Evolutionary conservation across 257 asterid genomes (phyloP), one percentile per base, ranked within the genome.

Genomic region (Solanum raphanifolium): DNA sequence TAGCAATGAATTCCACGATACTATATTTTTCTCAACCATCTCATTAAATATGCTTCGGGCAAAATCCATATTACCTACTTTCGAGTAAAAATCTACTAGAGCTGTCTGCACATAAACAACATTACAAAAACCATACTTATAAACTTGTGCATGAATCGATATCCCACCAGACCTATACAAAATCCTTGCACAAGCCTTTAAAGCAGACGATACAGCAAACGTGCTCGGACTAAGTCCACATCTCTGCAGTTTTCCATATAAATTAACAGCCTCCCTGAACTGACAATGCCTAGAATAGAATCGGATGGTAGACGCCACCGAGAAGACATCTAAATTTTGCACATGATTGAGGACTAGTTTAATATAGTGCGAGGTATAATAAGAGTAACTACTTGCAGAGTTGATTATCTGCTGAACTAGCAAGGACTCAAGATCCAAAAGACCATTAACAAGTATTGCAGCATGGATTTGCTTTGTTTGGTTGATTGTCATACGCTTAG

Each of bases 1-100:
- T 9, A 97, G 83, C 87, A 97, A 76, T 41, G 97, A 94, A 90
- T 95, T 97, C 99, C 99, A 97, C 4, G 98, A 90, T 7, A 96
- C 98, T 46, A 96, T 91, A 84, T 94, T 95, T 88, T 87, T 94
- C 39, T 52, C 95, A 12, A 60, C 69, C 90, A 95, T 95, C 89
- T 91, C 95, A 89, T 91, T 94, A 46, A 96, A 95, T 90, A 93
- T 91, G 89, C 87, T 91, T 13, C 92, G 98, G 0, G 98, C 96
- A 73, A 89, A 87, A 38, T 32, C 93, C 96, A 93, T 92, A 34
- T 93, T 93, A 2, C 96, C 97, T 86, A 90, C 46, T 90, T 97
- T 97, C 18, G 94, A 88, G 87, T 97, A 97, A 87, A 94, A 97
- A 90, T 92, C 98, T 74, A 95, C 72, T 29, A 97, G 92, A 39